Base-by-base conservation (phyloP, 495 filamentous ascomycete species). In the Aspergillus leporis region DNA sequence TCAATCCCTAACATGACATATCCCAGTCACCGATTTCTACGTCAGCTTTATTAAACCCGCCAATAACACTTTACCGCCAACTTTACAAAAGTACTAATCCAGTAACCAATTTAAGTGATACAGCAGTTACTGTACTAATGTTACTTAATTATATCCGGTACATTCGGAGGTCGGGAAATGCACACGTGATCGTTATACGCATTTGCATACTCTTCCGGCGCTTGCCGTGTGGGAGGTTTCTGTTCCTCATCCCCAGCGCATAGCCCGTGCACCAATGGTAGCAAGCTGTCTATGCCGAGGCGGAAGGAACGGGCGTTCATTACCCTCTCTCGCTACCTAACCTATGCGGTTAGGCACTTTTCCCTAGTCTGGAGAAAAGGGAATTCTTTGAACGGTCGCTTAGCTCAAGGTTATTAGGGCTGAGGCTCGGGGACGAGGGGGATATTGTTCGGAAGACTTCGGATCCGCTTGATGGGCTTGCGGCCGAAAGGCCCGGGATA, bases 361-460 rank as follows among this genome's bases (percentile, higher is more conserved):
- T n/a, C n/a, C n/a, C n/a, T n/a, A n/a, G n/a, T n/a, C n/a, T n/a
- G n/a, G n/a, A 23, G 5, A 23, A 18, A 12, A 51, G 48, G n/a
- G 16, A 51, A 28, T 32, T 30, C 48, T 30, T n/a, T n/a, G 31
- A 51, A 51, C 48, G 25, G 23, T 51, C 48, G 48, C 48, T 51
- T 51, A 51, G 25, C 48, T 16, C 25, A 30, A 14, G 31, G 48
- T 34, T 18, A 51, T 51, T 51, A 51, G 48, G 48, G 48, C 48
- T 51, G 48, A 51, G 31, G 25, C 25, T 51, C 48, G 48, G 12
- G 48, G 48, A 13, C 25, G 12, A 19, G 32, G 14, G 48, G 48
- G 23, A 51, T 30, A 31, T 51, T 34, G 14, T 28, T 59, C 61
- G 61, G 61, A 56, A 62, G 43, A 58, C 51, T 58, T 62, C 60